Base-by-base conservation (phyloP, 805 yeast species). In the Ogataea ramenticola region DNA sequence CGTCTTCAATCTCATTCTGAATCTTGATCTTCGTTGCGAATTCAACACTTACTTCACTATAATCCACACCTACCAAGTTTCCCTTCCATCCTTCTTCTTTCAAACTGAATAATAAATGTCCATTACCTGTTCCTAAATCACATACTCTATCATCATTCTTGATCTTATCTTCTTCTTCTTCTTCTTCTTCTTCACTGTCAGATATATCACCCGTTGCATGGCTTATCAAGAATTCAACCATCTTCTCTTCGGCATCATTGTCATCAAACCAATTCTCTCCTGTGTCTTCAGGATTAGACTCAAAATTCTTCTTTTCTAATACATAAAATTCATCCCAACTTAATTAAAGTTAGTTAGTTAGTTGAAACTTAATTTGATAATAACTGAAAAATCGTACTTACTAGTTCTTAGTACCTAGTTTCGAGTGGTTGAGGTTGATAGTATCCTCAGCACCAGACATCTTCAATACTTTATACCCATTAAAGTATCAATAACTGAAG, bases 181-280 rank as follows among this genome's bases (percentile, higher is more conserved):
- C 47, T 2, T 70, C 70, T 3, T 75, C 37, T 50, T 80, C 73
- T 4, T 77, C 77, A 34, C 17, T 21, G 6, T 34, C 37, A 8
- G 37, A 34, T 7, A 34, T 19, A 17, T 34, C 37, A 34, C 24
- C 37, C 4, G 6, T 34, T 8, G 24, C 37, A 5, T 34, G 37
- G 15, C 26, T 5, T 16, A 71, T 64, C 7, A 91, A 60, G 54
- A 83, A 90, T 40, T 78, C 77, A n/a, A 85, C 72, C 79, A 93
- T 83, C 57, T 80, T 83, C 46, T 71, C 72, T 57, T 91, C 98
- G 0, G 99, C 98, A 55, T 84, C 89, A n/a, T 86, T 82, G 56
- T 93, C 99, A 51, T 85, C 80, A 62, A 93, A 93, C 99, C 99
- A 93, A 61, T 90, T 77, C 62, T 93, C 98, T 2, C 99, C 99